Conservation (phyloP, 768 basidiomycete genomes). For the Peribolospora kevripleyi region DNA sequence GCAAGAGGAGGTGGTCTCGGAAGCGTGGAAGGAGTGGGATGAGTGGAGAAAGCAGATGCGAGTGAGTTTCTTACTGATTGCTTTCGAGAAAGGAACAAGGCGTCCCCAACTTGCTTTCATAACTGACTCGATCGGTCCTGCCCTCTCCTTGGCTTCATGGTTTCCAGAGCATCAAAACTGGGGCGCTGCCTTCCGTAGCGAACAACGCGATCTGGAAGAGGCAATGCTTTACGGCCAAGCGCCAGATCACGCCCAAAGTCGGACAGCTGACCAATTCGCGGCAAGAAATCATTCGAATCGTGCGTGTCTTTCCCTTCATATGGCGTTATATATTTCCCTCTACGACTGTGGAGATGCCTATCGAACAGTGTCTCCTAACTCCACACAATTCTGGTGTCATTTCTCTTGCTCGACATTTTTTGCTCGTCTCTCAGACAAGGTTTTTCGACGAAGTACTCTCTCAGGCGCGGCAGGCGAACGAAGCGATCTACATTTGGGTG, state of each 20-base stretch:
- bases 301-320: background rate
- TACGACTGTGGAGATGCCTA: too few relatives aligned
- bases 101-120: slow-evolving; percentile 4
- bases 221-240: slow-evolving; percentile 40
- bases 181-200: slow-evolving; percentile 42
- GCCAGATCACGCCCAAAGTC: slow-evolving; percentile 63
- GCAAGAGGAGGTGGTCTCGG: background rate
- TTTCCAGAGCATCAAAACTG: slow-evolving; percentile 36
- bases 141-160: slow-evolving; percentile 10
- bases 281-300: slow-evolving; percentile 23
- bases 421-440: slow-evolving; percentile 16
- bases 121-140: background rate
- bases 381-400: too few relatives aligned
- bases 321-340: too few relatives aligned
- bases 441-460: slow-evolving; percentile 26
- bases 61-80: background rate
- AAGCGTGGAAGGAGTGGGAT: slow-evolving; percentile 12
- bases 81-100: slow-evolving; percentile 12
- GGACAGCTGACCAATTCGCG: slow-evolving; percentile 59
- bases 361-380: too few relatives aligned
- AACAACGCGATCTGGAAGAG: slow-evolving; percentile 30
- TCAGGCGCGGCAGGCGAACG: slow-evolving; percentile 16
- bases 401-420: too few relatives aligned
- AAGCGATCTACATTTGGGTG: slow-evolving; percentile 41
- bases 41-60: slow-evolving; percentile 13